phyloP scores from a whole-genome alignment of 75 land plant species.

The Pinus taeda region DNA sequence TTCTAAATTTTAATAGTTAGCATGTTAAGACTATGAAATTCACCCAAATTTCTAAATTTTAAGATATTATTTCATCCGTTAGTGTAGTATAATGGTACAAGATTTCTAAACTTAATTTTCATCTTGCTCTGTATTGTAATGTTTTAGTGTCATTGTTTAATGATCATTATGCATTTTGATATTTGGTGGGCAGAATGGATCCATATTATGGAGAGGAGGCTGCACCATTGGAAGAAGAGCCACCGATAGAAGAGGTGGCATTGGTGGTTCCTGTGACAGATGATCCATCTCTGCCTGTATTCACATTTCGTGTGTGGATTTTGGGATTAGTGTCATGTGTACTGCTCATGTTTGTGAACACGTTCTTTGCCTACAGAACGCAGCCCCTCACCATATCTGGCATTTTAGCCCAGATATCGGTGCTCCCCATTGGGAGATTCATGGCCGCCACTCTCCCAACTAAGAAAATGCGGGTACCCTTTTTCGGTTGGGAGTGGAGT shows the following conservation, averaged over 20 bases:
- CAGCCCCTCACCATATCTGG: slow-evolving; percentile 50
- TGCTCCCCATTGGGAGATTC: slow-evolving; percentile 39
- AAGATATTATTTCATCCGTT: too few relatives aligned
- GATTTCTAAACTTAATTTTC: too few relatives aligned
- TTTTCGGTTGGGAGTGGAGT: slow-evolving; percentile 43
- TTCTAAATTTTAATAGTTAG: too few relatives aligned
- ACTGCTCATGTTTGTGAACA: slow-evolving; percentile 50
- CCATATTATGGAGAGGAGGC: background rate
- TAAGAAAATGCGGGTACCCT: slow-evolving; percentile 18
- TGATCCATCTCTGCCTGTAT: slow-evolving; percentile 50
- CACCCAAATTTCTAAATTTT: too few relatives aligned
- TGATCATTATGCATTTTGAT: too few relatives aligned
- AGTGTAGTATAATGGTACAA: too few relatives aligned
- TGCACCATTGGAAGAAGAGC: slow-evolving; percentile 18
- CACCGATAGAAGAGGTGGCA: slow-evolving; percentile 59
- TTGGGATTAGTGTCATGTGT: slow-evolving; percentile 39
- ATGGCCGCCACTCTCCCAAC: slow-evolving; percentile 55
- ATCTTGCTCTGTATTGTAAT: too few relatives aligned
- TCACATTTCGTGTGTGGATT: slow-evolving; percentile 51
- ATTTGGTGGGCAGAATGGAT: too few relatives aligned
- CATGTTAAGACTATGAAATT: too few relatives aligned
- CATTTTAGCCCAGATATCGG: slow-evolving; percentile 46
- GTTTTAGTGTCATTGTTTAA: too few relatives aligned
- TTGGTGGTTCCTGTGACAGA: slow-evolving; percentile 51
- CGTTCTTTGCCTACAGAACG: slow-evolving; percentile 52